Base-by-base conservation (phyloP, 78 protist species). In the Chrysochromulina tobinii region DNA sequence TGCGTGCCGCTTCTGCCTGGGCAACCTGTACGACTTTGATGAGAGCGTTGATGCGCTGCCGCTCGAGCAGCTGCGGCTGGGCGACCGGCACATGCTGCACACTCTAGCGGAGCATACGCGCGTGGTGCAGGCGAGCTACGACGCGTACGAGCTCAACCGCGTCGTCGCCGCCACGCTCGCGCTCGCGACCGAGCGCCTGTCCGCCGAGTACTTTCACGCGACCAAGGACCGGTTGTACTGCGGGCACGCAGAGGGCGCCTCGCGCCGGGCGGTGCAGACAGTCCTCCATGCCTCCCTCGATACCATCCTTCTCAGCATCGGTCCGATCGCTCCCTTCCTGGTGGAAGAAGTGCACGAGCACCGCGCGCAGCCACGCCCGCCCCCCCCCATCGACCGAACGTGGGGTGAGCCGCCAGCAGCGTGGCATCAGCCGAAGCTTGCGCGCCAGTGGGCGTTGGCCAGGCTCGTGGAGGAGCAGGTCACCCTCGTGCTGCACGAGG, bases 11-110 rank as follows among this genome's bases (percentile, higher is more conserved):
- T 69, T 69, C 17, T 9, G 38, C 53, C 79, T 69, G 51, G 92
- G 92, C 69, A 89, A 59, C 77, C 73, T 89, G 0, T 9, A 7
- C 87, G 92, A 89, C 61, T 89, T 25, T 51, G 64, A 54, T 48
- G 66, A 61, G 23, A 61, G 14, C 27, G 11, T 2, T 7, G 38
- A 89, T 75, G 57, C 75, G 61, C 86, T 77, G n/a, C 23, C 58
- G 23, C 21, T 8, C 50, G 53, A 50, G 67, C 53, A 50, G 64
- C 21, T 87, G 66, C 64, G 67, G 4, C 17, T 1, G 25, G 0
- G 50, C 21, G 90, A 87, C 81, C 72, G 73, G 69, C 48, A 55
- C 50, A 88, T 68, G 84, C 83, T 88, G 6, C 59, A 18, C 64
- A 0, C 9, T 2, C 83, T 50, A 3, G 83, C 58, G 25, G 57